These are phyloP conservation scores for Aphanomyces invadans DNA, from an alignment of 352 stramenopile genomes.

Conservation along the genomic window DNA sequence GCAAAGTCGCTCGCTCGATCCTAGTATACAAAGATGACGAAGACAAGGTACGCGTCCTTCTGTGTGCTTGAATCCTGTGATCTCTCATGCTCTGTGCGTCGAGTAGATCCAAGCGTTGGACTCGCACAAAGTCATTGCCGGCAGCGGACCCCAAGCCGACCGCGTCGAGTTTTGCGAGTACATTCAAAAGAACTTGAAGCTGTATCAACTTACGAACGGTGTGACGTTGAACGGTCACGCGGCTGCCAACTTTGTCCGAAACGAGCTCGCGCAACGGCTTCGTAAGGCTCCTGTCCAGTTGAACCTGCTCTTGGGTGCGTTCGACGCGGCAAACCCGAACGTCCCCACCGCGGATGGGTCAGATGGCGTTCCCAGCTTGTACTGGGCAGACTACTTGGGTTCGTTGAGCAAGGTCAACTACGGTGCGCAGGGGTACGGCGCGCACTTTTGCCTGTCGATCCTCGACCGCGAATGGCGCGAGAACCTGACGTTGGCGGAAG, in stretches of 20 bases:
- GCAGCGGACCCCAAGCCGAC: slow-evolving; percentile 66
- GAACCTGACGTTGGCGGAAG: slow-evolving; percentile 72
- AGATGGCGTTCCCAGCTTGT: slow-evolving; percentile 49
- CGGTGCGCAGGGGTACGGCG: slow-evolving; percentile 73
- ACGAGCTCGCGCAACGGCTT: slow-evolving; percentile 69
- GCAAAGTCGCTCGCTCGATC: slow-evolving; percentile 85
- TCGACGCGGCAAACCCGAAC: slow-evolving; percentile 32
- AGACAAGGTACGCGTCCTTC: slow-evolving; percentile 74
- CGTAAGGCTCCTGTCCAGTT: slow-evolving; percentile 80
- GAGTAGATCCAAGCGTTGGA: slow-evolving; percentile 63
- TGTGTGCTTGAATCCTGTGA: not conserved
- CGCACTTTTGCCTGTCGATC: slow-evolving; percentile 81
- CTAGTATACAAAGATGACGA: slow-evolving; percentile 90
- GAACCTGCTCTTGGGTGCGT: slow-evolving; percentile 70
- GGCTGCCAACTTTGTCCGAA: slow-evolving; percentile 79
- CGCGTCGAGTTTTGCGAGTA: slow-evolving; percentile 81
- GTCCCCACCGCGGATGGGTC: slow-evolving; percentile 32
- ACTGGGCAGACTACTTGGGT: slow-evolving; percentile 87
- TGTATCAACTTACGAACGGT: slow-evolving; percentile 83
- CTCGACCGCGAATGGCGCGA: slow-evolving; percentile 83
- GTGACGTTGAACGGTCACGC: slow-evolving; percentile 72
- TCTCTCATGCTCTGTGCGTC: not conserved
- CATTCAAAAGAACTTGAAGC: slow-evolving; percentile 88
- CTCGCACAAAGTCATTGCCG: slow-evolving; percentile 74
- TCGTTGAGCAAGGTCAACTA: slow-evolving; percentile 83